These are phyloP conservation scores for Dictyostelium citrinum DNA, from an alignment of 78 protist genomes.

Conservation along the genomic window DNA sequence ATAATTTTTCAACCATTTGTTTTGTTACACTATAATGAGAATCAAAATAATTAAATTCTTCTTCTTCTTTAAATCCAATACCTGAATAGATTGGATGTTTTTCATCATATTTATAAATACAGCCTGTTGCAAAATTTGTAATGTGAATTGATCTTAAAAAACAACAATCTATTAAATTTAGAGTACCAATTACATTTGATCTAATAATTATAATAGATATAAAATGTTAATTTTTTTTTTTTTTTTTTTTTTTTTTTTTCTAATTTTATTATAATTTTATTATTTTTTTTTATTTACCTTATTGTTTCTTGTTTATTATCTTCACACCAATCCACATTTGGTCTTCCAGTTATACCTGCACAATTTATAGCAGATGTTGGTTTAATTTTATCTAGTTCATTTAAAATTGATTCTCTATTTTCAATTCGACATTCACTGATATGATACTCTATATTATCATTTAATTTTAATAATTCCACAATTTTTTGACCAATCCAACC, in stretches of 20 bases:
- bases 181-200: conserved; percentile 85
- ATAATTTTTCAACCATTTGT: conserved; percentile 81
- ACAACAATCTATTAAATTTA: conserved; percentile 76
- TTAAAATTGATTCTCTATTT: conserved; percentile 12
- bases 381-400: conserved; percentile 76
- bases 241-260: not conserved
- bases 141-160: conserved; percentile 70
- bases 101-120: conserved; percentile 93
- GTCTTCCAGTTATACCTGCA: conserved; percentile 92
- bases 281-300: conserved; percentile 2
- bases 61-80: conserved; percentile 87
- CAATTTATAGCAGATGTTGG: conserved; percentile 85
- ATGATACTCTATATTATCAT: not conserved
- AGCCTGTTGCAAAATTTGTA: conserved; percentile 93
- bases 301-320: conserved; percentile 78
- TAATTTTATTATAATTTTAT: not conserved
- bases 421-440: not conserved
- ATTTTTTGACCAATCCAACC: conserved; percentile 64
- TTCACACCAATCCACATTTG: conserved; percentile 95
- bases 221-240: not conserved
- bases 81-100: conserved; percentile 61
- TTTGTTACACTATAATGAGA: conserved; percentile 91
- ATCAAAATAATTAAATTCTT: conserved; percentile 88
- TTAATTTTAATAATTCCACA: not conserved
- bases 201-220: too few species aligned